These are phyloP conservation scores for Globisporangium iwayamae DNA, from an alignment of 352 stramenopile species.

Conservation along the genomic window DNA sequence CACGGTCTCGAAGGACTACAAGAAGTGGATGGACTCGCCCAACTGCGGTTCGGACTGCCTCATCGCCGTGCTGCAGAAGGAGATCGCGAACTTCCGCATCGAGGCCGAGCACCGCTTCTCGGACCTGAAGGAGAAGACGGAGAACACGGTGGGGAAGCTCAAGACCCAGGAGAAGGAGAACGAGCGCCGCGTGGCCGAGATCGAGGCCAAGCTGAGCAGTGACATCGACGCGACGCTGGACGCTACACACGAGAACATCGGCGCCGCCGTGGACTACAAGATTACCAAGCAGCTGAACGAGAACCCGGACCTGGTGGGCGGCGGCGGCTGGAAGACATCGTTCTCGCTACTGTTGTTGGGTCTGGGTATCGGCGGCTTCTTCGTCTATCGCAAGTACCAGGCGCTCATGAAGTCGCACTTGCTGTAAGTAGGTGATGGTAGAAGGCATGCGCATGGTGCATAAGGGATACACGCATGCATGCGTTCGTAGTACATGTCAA, in stretches of 20 bases:
- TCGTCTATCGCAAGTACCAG: constrained; percentile 84
- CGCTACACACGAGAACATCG: constrained; percentile 53
- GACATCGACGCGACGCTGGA: constrained; percentile 66
- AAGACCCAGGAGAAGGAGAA: constrained; percentile 75
- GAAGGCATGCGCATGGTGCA: not conserved
- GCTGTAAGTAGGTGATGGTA: constrained; percentile 37
- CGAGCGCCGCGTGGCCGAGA: constrained; percentile 65
- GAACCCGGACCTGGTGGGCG: constrained; percentile 48
- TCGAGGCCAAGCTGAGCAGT: constrained; percentile 57
- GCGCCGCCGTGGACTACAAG: constrained; percentile 63
- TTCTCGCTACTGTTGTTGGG: constrained; percentile 70
- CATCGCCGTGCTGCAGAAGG: constrained; percentile 76
- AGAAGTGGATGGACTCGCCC: constrained; percentile 77
- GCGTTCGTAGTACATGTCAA: not conserved
- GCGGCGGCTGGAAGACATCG: constrained; percentile 72
- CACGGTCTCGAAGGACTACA: constrained; percentile 82
- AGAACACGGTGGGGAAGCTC: constrained; percentile 73
- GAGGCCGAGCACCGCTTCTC: constrained; percentile 79
- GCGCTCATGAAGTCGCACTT: constrained; percentile 85
- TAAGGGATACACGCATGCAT: not conserved
- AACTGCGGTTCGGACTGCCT: constrained; percentile 74
- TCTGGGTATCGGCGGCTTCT: constrained; percentile 40
- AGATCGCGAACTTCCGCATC: constrained; percentile 75
- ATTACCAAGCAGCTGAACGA: constrained; percentile 77
- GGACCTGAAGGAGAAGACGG: constrained; percentile 85